Percentiles rank a stretch among this genome's conserved stretches.
These are phyloP conservation scores for Pholiota molesta DNA, from an alignment of 768 basidiomycete species.

Conservation along the genomic window DNA sequence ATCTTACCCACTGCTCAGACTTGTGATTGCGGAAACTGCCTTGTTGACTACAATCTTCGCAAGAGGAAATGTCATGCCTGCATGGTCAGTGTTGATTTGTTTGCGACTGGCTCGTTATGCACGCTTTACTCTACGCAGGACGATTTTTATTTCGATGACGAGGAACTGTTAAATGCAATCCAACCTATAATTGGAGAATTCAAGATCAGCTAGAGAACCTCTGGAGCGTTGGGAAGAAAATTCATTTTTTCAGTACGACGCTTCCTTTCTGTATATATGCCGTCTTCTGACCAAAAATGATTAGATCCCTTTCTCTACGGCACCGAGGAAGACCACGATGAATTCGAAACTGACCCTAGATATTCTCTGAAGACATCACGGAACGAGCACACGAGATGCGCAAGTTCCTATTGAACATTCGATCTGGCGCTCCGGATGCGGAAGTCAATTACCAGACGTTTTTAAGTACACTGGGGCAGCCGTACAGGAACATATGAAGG, in stretches of 20 bases:
- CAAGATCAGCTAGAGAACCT: neutral
- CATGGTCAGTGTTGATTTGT: neutral
- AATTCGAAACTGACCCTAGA: neutral
- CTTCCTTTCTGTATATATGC: neutral
- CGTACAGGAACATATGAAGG: neutral
- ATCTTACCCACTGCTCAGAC: neutral
- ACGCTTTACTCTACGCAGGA: neutral
- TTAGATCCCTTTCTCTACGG: neutral
- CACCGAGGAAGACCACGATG: neutral
- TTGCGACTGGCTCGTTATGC: neutral
- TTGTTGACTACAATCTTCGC: neutral
- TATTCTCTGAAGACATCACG: neutral
- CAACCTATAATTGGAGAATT: neutral
- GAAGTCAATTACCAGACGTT: neutral
- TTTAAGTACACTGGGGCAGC: neutral
- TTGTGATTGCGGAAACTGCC: slow-evolving; percentile 5
- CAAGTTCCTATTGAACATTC: neutral
- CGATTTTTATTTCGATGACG: neutral
- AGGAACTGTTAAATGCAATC: neutral
- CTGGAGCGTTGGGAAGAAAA: neutral
- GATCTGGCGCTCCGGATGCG: neutral
- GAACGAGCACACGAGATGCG: neutral
- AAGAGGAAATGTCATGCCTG: neutral
- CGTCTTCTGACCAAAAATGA: neutral
- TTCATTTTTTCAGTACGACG: neutral